phyloP scores from a whole-genome alignment of 148 eudicot species.

The Arbutus unedo region DNA sequence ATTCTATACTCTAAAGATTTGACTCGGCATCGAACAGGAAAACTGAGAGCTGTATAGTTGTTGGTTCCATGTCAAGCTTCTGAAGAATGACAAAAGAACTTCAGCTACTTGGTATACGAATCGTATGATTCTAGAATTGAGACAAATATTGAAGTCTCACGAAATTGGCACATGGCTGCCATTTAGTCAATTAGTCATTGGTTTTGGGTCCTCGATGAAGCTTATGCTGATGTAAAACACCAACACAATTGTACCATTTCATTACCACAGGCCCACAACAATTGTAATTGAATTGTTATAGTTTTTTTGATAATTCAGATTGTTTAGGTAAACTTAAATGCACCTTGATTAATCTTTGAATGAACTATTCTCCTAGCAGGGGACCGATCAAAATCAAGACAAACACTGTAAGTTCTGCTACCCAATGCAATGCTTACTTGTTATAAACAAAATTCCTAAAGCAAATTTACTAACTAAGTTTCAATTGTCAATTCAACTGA shows the following conservation, averaged over 20 bases:
- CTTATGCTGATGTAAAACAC: neutral
- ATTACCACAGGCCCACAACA: conserved; percentile 5
- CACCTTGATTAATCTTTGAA: no score
- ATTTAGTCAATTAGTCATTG: neutral
- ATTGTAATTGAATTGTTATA: neutral
- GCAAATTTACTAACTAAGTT: neutral
- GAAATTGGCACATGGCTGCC: conserved; percentile 9
- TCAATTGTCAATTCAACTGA: neutral
- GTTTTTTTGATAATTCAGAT: neutral
- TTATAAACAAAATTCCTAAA: neutral
- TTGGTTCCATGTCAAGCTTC: neutral
- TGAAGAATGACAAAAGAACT: neutral
- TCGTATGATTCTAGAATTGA: neutral
- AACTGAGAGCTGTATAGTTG: conserved; percentile 49
- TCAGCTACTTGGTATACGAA: neutral
- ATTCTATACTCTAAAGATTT: conserved; percentile 58
- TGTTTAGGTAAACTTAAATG: no score
- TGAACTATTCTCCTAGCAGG: no score
- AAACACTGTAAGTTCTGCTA: no score
- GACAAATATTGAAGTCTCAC: neutral
- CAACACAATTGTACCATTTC: neutral
- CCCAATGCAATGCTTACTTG: neutral
- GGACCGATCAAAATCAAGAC: no score
- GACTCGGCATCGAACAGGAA: conserved; percentile 35
- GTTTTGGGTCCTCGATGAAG: neutral